Evolutionary conservation across 2,329 filamentous ascomycete species (phyloP).

Genomic region (Colletotrichum coccodes): DNA sequence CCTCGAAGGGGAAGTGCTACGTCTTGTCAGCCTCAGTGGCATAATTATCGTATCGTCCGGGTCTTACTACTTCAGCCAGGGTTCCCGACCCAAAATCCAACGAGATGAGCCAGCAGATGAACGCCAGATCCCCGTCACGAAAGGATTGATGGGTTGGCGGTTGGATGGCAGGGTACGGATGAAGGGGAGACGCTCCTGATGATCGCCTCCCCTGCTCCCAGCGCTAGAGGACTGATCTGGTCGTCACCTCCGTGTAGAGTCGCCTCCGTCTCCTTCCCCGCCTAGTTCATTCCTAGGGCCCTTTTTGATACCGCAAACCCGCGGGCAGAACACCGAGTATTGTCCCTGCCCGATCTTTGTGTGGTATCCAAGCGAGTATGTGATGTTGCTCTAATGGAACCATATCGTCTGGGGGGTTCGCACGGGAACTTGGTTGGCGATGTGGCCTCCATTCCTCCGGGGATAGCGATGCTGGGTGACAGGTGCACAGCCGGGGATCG

Average conservation of each 20-base stretch:
- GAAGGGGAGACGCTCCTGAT: neutral
- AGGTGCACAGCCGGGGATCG: neutral
- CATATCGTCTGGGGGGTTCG: neutral
- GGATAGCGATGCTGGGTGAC: neutral
- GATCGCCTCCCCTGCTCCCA: neutral
- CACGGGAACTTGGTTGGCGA: neutral
- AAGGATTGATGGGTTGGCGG: neutral
- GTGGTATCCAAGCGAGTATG: neutral
- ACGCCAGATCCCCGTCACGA: neutral
- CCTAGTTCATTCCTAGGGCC: neutral
- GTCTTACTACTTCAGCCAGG: neutral
- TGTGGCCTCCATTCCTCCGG: neutral
- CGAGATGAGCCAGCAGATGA: neutral
- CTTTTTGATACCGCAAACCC: neutral
- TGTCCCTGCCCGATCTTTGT: no score
- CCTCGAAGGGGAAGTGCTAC: neutral
- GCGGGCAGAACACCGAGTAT: neutral
- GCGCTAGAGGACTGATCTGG: neutral
- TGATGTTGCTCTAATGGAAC: neutral
- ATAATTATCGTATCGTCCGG: neutral
- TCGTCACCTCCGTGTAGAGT: neutral
- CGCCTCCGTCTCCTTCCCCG: constrained; percentile 22
- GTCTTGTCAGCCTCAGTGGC: neutral
- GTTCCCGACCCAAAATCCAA: neutral
- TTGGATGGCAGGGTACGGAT: neutral